Conservation (phyloP, 2,329 filamentous ascomycete species). For the Hypoxylon sp. region DNA sequence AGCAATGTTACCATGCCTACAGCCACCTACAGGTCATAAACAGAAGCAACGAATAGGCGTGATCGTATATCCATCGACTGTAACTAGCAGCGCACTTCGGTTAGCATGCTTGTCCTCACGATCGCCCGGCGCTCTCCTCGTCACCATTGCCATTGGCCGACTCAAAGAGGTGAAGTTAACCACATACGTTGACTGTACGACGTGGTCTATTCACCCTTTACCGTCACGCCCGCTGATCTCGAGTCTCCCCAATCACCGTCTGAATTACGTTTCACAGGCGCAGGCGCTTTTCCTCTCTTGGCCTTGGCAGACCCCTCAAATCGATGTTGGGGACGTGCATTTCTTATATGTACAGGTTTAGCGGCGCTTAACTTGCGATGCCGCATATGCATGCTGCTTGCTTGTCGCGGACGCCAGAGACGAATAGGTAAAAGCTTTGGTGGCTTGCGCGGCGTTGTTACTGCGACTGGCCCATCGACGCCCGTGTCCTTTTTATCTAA, state of each 20-base stretch:
- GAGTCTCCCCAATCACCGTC: conserved; percentile 29
- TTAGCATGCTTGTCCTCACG: conserved; percentile 29
- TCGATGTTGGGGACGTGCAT: conserved; percentile 19
- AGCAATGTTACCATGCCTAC: conserved; percentile 35
- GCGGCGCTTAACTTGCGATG: conserved; percentile 35
- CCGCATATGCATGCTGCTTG: conserved; percentile 32
- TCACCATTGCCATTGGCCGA: conserved; percentile 24
- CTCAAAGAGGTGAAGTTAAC: conserved; percentile 19
- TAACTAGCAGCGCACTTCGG: conserved; percentile 32
- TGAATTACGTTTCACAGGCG: conserved; percentile 32
- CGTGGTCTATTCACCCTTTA: conserved; percentile 23
- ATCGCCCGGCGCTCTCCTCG: conserved; percentile 24
- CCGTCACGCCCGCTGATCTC: conserved; percentile 29
- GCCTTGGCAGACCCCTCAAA: conserved; percentile 28
- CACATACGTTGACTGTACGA: conserved; percentile 26
- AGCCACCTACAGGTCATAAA: conserved; percentile 28
- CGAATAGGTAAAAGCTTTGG: conserved; percentile 20
- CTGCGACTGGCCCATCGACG: conserved; percentile 19
- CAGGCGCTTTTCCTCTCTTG: conserved; percentile 31
- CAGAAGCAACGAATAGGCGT: conserved; percentile 32
- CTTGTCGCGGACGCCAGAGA: conserved; percentile 23
- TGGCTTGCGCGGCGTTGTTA: conserved; percentile 28
- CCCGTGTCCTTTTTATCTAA: conserved; percentile 21
- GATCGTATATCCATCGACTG: conserved; percentile 25
- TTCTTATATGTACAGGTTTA: conserved; percentile 17